Evolutionary conservation across 305 asterid species (phyloP), one percentile per base, ranked within the genome.

Genomic region (Caryopteris hybrid): DNA sequence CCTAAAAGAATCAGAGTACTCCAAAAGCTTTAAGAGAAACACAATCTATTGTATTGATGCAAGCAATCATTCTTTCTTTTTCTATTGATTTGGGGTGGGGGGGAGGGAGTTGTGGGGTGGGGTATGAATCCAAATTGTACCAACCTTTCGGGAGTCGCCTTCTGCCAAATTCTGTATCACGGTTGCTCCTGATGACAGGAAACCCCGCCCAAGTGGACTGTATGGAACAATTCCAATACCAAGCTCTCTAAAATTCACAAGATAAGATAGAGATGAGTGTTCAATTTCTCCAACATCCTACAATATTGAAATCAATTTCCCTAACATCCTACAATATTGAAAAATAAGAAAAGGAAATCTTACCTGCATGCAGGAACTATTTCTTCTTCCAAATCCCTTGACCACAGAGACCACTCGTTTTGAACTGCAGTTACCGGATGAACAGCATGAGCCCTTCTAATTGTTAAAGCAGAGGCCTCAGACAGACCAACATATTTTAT

Each of bases 161-260:
- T 82, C 88, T 6, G 78, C 6, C 39, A 86, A 69, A 54, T 78
- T 82, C 64, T 90, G 88, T 13, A 82, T 20, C 73, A 88, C 34
- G 47, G 76, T 68, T 13, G 88, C 82, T 6, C 96, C 97, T 0
- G 76, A 75, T 55, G 96, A 82, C 31, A 90, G 78, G 82, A 91
- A 90, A 22, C 96, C 97, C 5, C 96, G 79, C 10, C 95, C 96
- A 6, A 90, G 88, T 45, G 97, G 97, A 82, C 95, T 90, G 74
- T 90, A 85, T 12, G 92, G 80, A 8, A 90, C 97, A 67, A 90
- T 84, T 16, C 89, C 96, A 60, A 90, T 88, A 29, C 97, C 97
- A 42, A 90, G 97, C 72, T 90, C 96, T 75, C 97, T 90, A 70
- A 55, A 73, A 45, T 14, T 45, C 58, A 64, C 31, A 54, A 43